Percentiles rank a stretch among this genome's conserved stretches.
These are phyloP conservation scores for rapeseed (Brassica napus) DNA, from an alignment of 345 rosid species.

Conservation along the genomic window Da-Ae NC_063434.1:26639001-26639500, in stretches of 20 bases:
- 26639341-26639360: constrained; percentile 28
- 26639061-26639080: not conserved
- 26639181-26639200: not conserved
- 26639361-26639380: constrained; percentile 4
- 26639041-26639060: too few relatives aligned
- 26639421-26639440: constrained; percentile 23
- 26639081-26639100: not conserved
- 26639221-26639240: constrained; percentile 19
- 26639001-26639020: not conserved
- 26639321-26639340: constrained; percentile 1
- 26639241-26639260: constrained; percentile 13
- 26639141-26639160: not conserved
- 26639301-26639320: constrained; percentile 7
- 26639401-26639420: not conserved
- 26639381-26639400: not conserved
- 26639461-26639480: constrained; percentile 26
- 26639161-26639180: not conserved
- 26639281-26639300: constrained; percentile 12
- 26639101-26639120: not conserved
- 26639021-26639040: not conserved
- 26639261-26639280: not conserved
- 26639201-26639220: constrained; percentile 3
- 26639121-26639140: not conserved
- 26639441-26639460: constrained; percentile 15
- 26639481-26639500: constrained; percentile 30